phyloP scores from a whole-genome alignment of 805 yeast genomes.

The Saturnispora saitoi region DNA sequence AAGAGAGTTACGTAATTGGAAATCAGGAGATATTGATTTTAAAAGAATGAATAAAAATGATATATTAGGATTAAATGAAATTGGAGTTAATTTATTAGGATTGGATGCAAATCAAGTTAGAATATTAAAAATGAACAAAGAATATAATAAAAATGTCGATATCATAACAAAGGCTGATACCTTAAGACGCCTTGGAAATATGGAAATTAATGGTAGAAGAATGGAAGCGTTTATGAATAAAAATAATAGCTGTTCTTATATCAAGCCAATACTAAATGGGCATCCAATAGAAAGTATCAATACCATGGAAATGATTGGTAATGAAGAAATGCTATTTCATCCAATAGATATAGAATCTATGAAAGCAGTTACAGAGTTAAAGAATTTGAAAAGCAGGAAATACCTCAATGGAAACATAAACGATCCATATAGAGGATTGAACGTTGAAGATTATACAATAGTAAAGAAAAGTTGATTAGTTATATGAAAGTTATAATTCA shows the following conservation, averaged over 20 bases:
- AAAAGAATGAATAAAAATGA: background rate
- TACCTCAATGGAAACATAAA: background rate
- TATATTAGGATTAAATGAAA: conserved; percentile 7
- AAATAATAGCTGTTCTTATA: background rate
- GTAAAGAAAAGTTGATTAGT: conserved; percentile 11
- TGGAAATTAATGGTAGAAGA: background rate
- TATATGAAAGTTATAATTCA: background rate
- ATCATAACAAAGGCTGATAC: background rate
- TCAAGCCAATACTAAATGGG: background rate
- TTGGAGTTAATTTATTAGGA: conserved; percentile 4
- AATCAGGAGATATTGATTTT: conserved; percentile 1
- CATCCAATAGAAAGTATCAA: background rate
- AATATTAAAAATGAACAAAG: background rate
- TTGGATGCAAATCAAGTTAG: background rate
- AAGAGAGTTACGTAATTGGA: conserved; percentile 4
- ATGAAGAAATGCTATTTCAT: background rate
- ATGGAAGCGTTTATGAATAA: too few species aligned
- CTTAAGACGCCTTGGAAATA: background rate
- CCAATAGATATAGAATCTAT: conserved; percentile 9
- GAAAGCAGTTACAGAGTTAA: conserved; percentile 10
- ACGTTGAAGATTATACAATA: conserved; percentile 16
- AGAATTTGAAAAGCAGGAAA: conserved; percentile 4
- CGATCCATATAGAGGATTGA: conserved; percentile 17
- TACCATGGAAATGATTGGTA: background rate
- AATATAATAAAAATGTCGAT: background rate